Evolutionary conservation across 306 rosid genomes (phyloP), one percentile per base, ranked within the genome.

Genomic region (Quercus engelmannii): DNA sequence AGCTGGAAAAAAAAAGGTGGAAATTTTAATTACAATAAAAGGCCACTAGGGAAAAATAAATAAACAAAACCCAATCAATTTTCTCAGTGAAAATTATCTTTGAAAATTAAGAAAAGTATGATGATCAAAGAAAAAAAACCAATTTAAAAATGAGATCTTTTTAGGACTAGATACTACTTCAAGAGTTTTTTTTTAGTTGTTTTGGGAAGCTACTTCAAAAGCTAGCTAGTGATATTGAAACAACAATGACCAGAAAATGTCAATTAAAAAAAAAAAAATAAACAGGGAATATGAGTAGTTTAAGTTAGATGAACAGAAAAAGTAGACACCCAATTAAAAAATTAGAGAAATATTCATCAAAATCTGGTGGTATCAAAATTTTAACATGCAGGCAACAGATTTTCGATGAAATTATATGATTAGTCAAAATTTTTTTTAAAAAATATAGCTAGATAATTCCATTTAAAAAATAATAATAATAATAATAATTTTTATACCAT

Each of bases 41-140:
- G n/a, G 57, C 74, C 5, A 25, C 23, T 1, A 2, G 5, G 6
- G 4, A 11, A 10, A 9, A 9, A n/a, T 4, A n/a, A 41, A 25
- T 4, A 23, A 28, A 31, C 3, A 13, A 7, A 19, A 19, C 4
- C 38, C 35, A 6, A 56, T 19, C 1, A 57, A 67, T 74, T 67
- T 67, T 68, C 4, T 9, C 18, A 58, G 55, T 65, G 81, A 74
- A 81, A 74, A 25, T 28, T 57, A 51, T 19, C 17, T 71, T 25
- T 30, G 10, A 55, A 56, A 56, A 31, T 59, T 5, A 73, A 28
- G 21, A 52, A 26, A 54, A 72, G 43, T 58, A 76, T 41, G 13
- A 35, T 0, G 26, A 11, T 67, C 26, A 67, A 67, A 67, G 26
- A 5, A 67, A 67, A 67, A 67, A 19, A 67, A 19, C 8, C 23